These are phyloP conservation scores for Coemansia sp. DNA, from an alignment of 192 early-diverging fungal species.

Conservation along the genomic window DNA sequence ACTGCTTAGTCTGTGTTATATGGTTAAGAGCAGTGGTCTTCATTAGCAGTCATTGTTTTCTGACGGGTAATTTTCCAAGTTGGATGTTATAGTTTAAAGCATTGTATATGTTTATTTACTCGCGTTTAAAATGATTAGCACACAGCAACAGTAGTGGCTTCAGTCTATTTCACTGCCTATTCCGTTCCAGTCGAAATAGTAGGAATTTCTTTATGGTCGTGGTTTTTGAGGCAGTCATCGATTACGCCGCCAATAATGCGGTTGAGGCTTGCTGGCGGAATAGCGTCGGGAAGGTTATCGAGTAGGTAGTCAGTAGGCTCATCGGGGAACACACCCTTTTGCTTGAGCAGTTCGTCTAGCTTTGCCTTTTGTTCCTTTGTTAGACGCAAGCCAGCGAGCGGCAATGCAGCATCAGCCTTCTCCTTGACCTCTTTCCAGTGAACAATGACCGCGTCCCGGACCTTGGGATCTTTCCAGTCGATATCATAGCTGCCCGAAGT, in stretches of 20 bases:
- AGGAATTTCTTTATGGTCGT: constrained; percentile 26
- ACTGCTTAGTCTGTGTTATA: constrained; percentile 60
- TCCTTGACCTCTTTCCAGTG: constrained; percentile 42
- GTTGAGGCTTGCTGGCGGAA: constrained; percentile 42
- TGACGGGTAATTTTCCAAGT: constrained; percentile 13
- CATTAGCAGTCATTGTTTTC: constrained; percentile 56
- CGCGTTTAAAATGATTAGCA: background rate
- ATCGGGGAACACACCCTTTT: constrained; percentile 33
- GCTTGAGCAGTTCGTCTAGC: constrained; percentile 38
- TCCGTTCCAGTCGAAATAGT: constrained; percentile 10
- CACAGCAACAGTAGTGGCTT: background rate
- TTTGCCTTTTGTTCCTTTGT: constrained; percentile 32
- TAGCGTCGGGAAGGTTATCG: constrained; percentile 31
- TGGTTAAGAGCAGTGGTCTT: constrained; percentile 60
- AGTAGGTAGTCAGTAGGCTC: constrained; percentile 27
- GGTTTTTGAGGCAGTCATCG: constrained; percentile 40
- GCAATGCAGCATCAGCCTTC: constrained; percentile 38
- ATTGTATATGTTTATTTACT: constrained; percentile 2
- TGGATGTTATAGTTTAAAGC: background rate
- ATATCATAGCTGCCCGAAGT: constrained; percentile 37
- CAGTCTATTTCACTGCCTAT: background rate
- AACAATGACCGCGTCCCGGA: constrained; percentile 20
- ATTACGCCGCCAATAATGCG: constrained; percentile 42
- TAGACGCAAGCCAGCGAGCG: constrained; percentile 38
- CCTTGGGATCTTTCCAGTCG: constrained; percentile 31